These are phyloP conservation scores for Ophiostoma australiae DNA, from an alignment of 2,329 filamentous ascomycete species.

Conservation along the genomic window DNA sequence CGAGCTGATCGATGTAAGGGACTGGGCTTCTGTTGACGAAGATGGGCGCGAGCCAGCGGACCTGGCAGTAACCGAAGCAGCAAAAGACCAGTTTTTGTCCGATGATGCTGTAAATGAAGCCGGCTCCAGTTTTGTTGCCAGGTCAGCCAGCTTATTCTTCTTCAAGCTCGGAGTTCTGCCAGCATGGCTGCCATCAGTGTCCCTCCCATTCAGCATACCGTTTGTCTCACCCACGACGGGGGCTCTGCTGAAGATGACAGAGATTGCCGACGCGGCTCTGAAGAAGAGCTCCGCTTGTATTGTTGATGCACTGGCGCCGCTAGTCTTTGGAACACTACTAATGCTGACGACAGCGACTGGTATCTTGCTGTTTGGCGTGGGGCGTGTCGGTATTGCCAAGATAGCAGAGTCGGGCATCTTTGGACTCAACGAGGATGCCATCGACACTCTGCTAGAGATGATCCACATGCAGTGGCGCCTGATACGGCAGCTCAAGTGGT, in stretches of 20 bases:
- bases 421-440: slow-evolving; percentile 23
- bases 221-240: neutral
- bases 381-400: slow-evolving; percentile 20
- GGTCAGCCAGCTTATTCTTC: neutral
- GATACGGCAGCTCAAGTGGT: slow-evolving; percentile 24
- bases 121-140: neutral
- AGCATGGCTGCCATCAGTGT: neutral
- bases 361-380: slow-evolving; percentile 25
- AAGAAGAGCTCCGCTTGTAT: neutral
- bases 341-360: slow-evolving; percentile 21
- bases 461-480: slow-evolving; percentile 20
- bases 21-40: neutral
- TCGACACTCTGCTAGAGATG: slow-evolving; percentile 18
- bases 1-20: neutral
- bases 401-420: slow-evolving; percentile 23
- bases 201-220: neutral
- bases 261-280: neutral
- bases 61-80: neutral
- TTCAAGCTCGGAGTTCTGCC: neutral
- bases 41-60: neutral
- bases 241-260: neutral
- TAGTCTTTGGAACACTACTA: slow-evolving; percentile 23
- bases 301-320: slow-evolving; percentile 21
- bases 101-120: neutral
- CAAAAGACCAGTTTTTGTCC: neutral